Base-by-base conservation (phyloP, 2,329 filamentous ascomycete genomes). In the Curvularia eragrostidis region DNA sequence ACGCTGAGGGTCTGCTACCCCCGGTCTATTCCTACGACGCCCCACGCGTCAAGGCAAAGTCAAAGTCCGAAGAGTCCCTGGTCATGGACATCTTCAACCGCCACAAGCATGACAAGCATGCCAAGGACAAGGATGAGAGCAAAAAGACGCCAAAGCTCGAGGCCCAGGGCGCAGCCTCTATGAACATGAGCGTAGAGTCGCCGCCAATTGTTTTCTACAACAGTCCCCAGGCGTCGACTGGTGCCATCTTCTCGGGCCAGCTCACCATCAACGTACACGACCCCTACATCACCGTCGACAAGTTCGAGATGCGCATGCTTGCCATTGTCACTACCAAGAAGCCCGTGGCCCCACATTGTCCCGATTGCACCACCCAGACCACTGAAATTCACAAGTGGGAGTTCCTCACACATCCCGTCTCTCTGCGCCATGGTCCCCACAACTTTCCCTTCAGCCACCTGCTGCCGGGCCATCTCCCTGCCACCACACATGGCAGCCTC, bases 401-500 rank as follows among this genome's bases (percentile, higher is more conserved):
- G 30, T 90, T 98, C 69, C 79, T 84, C 65, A 77, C 77, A 49
- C 71, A 74, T 15, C 68, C 71, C n/a, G 67, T 75, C 2, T 72
- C 68, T 23, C 55, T 75, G 48, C 63, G 65, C 28, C 66, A 72
- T 77, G 88, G 89, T 59, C 79, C 83, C 48, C 92, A 97, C 76
- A 83, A 87, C 44, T 96, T 93, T 74, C 94, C 95, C 48, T 97
- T 97, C 78, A 96, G 92, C 67, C 89, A 92, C 66, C 83, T 97
- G 50, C 85, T 99, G 43, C 87, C 88, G 1, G 95, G 95, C 19
- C 85, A 94, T 70, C 84, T 97, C n/a, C 93, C 94, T 3, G 91
- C 92, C 2, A 90, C 88, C 41, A 91, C 91, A 70, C 88, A 93
- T 71, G 90, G 90, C 52, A 81, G 85, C 6, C 79, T 97, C 48